Evolutionary conservation across 345 rosid species (phyloP), one percentile per base, ranked within the genome.

Genomic region (Moricandia arvensis): DNA sequence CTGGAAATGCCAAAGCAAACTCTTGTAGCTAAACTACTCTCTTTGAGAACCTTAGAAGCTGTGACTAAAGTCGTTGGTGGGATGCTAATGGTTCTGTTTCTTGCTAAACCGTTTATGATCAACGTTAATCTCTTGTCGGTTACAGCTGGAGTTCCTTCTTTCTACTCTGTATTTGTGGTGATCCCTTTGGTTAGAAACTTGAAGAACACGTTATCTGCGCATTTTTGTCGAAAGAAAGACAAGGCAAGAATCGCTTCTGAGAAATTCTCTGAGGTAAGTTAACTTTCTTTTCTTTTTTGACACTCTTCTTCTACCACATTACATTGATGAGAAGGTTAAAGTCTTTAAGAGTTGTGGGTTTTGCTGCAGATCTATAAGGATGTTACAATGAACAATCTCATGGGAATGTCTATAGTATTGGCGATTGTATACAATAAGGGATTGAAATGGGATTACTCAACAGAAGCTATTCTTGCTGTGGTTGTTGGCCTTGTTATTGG

Each of bases 171-270:
- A 9, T 80, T 75, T 66, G 79, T 68, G 8, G 76, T 80, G 41
- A 71, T 80, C 15, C 79, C 82, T 59, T 71, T 80, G 73, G 63
- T 71, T 47, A 75, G 79, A 51, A 80, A 80, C 75, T 30, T 75
- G 7, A 80, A 74, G 73, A 75, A 70, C 69, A 75, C 73, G 8
- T 16, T 80, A 59, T 80, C 82, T 2, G 76, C 82, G 5, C 79
- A 75, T 34, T 75, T 69, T 21, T 70, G 79, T 60, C 41, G 76
- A 7, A 75, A 58, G 59, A 71, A 75, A 59, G 79, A 80, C 51
- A 80, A 75, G 15, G 80, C 79, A 37, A 70, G 24, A 66, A 71
- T 75, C 10, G 72, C 80, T 0, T 80, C 82, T 65, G 72, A 75
- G 17, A 80, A 66, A 7, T 75, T 80, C 73, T 75, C 64, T 17